Evolutionary conservation across 148 eudicot genomes (phyloP).

Genomic region (Cornus suecica): DNA sequence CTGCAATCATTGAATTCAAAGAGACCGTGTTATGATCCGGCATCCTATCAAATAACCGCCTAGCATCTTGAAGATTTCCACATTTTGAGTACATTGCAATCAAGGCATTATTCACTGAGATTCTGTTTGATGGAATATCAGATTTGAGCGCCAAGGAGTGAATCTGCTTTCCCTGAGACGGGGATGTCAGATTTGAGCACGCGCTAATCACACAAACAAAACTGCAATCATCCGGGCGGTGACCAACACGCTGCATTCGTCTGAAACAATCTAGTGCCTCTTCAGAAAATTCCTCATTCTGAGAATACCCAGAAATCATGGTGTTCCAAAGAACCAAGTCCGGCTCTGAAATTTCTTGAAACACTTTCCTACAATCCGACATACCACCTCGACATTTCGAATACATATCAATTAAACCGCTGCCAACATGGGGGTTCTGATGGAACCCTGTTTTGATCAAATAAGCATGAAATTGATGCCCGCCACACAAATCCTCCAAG

Average conservation of each 20-base stretch:
- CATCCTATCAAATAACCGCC: conserved; percentile 66
- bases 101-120: conserved; percentile 64
- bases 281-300: conserved; percentile 52
- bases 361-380: conserved; percentile 45
- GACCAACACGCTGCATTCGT: conserved; percentile 49
- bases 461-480: conserved; percentile 68
- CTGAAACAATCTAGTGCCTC: conserved; percentile 59
- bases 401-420: conserved; percentile 76
- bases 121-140: conserved; percentile 56
- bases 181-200: conserved; percentile 60
- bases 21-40: conserved; percentile 65
- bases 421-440: conserved; percentile 61
- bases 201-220: conserved; percentile 77
- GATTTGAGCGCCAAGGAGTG: conserved; percentile 66
- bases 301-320: conserved; percentile 71
- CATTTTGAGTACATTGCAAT: conserved; percentile 77
- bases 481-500: conserved; percentile 56
- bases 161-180: conserved; percentile 69
- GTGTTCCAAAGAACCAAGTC: conserved; percentile 85
- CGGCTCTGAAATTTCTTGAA: conserved; percentile 57
- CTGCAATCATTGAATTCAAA: conserved; percentile 69
- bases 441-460: conserved; percentile 67
- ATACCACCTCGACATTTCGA: conserved; percentile 53
- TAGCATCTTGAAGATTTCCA: conserved; percentile 72
- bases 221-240: conserved; percentile 68